Evolutionary conservation across 1,139 yeast species (phyloP), one percentile per base, ranked within the genome.

Genomic region (Yamadazyma conglobata): DNA sequence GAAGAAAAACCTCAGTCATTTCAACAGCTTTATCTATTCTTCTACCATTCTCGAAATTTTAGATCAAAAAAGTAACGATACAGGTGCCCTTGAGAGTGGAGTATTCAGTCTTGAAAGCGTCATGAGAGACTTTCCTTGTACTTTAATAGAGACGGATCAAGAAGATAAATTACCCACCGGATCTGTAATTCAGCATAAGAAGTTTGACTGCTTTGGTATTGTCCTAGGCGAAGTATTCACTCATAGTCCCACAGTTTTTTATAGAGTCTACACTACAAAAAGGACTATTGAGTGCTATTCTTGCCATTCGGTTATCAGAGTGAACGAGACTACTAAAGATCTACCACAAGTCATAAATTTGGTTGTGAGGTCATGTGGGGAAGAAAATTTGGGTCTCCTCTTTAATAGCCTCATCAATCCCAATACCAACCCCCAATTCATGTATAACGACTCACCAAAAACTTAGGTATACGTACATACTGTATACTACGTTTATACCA

Each of bases 21-120:
- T 30, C 12, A 50, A 40, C 28, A 38, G 47, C 25, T 46, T 42
- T 17, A 45, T 47, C 16, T 46, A 49, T 15, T n/a, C n/a, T n/a
- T n/a, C n/a, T n/a, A n/a, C n/a, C n/a, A n/a, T n/a, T n/a, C n/a
- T n/a, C n/a, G n/a, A n/a, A n/a, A n/a, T n/a, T n/a, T n/a, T n/a
- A n/a, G n/a, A n/a, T n/a, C n/a, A n/a, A n/a, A n/a, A n/a, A n/a
- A n/a, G n/a, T n/a, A n/a, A n/a, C n/a, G n/a, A n/a, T n/a, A n/a
- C n/a, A n/a, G n/a, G n/a, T n/a, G n/a, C n/a, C n/a, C n/a, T n/a
- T n/a, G n/a, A n/a, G n/a, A n/a, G n/a, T n/a, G n/a, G n/a, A n/a
- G n/a, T n/a, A n/a, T n/a, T n/a, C n/a, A n/a, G n/a, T n/a, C n/a
- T n/a, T n/a, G n/a, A n/a, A n/a, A n/a, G n/a, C n/a, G n/a, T n/a